These are phyloP conservation scores for Nemania bipapillata DNA, from an alignment of 2,329 filamentous ascomycete genomes.

Conservation along the genomic window DNA sequence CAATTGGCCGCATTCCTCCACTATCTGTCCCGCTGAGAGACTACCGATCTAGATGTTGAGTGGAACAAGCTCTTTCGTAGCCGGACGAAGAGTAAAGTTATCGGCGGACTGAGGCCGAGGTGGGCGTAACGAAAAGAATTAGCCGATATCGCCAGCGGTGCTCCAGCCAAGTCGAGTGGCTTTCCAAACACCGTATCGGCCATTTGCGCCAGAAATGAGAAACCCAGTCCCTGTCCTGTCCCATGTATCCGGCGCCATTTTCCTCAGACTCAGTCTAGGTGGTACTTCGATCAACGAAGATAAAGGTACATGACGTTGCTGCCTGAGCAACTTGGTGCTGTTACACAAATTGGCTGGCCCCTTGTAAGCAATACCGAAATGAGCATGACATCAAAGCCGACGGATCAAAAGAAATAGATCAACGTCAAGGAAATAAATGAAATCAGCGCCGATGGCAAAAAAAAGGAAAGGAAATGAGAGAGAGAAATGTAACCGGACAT, in stretches of 20 bases:
- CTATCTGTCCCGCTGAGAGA: slow-evolving; percentile 38
- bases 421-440: neutral
- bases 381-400: slow-evolving; percentile 7
- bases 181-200: slow-evolving; percentile 23
- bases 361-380: slow-evolving; percentile 26
- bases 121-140: slow-evolving; percentile 18
- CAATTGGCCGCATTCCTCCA: slow-evolving; percentile 26
- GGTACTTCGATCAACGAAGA: slow-evolving; percentile 32
- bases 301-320: slow-evolving; percentile 37
- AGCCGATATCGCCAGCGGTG: slow-evolving; percentile 27
- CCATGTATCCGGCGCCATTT: slow-evolving; percentile 9
- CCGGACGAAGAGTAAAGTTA: slow-evolving; percentile 33
- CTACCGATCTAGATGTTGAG: slow-evolving; percentile 33
- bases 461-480: neutral
- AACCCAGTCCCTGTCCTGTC: slow-evolving; percentile 31
- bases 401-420: slow-evolving; percentile 14
- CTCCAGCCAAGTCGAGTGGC: slow-evolving; percentile 29
- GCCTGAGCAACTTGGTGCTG: slow-evolving; percentile 37
- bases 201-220: slow-evolving; percentile 10
- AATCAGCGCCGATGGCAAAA: neutral
- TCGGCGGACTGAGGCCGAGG: neutral
- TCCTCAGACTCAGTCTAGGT: slow-evolving; percentile 20
- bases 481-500: slow-evolving; percentile 24
- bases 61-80: slow-evolving; percentile 28
- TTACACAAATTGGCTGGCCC: slow-evolving; percentile 37